A percentile compares a stretch with the other conserved stretches of the same genome.
phyloP scores from a whole-genome alignment of 257 asterid genomes.

The Gentiana dahurica region DNA sequence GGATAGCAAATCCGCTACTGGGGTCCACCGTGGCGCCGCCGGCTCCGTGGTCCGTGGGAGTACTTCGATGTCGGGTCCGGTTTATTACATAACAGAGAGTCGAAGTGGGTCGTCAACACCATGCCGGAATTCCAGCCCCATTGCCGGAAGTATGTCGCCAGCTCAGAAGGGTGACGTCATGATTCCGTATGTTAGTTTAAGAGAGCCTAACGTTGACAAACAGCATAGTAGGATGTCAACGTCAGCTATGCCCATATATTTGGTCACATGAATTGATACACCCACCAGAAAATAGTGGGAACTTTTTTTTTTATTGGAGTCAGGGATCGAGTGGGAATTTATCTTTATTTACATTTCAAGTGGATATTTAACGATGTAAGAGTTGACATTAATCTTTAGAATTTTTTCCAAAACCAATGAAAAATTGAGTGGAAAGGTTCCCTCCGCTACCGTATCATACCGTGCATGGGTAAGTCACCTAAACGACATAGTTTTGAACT shows the following conservation, averaged over 20 bases:
- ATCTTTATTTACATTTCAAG: too few species aligned
- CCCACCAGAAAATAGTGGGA: too few species aligned
- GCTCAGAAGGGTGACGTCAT: slow-evolving; percentile 29
- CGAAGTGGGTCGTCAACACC: slow-evolving; percentile 54
- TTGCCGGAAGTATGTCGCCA: slow-evolving; percentile 28
- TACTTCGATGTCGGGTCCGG: slow-evolving; percentile 48
- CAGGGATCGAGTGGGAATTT: too few species aligned
- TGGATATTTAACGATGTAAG: too few species aligned
- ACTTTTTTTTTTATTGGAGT: too few species aligned
- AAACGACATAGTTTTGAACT: too few species aligned
- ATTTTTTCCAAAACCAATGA: too few species aligned
- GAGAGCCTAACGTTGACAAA: slow-evolving; percentile 52
- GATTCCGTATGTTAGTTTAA: slow-evolving; percentile 59
- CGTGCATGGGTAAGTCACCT: too few species aligned
- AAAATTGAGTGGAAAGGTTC: too few species aligned
- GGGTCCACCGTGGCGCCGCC: slow-evolving; percentile 5
- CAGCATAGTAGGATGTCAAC: slow-evolving; percentile 20
- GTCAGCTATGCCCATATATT: slow-evolving; percentile 58
- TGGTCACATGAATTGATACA: slow-evolving; percentile 41
- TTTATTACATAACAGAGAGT: slow-evolving; percentile 57
- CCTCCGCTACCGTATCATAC: too few species aligned
- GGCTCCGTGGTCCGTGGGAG: slow-evolving; percentile 3
- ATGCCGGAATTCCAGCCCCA: slow-evolving; percentile 34
- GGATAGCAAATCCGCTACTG: neutral
- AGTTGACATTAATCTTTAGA: too few species aligned